A percentile compares a stretch with the other conserved stretches of the same genome.
These are phyloP conservation scores for Lactuca saligna DNA, from an alignment of 129 eudicot species.

Conservation along the genomic window DNA sequence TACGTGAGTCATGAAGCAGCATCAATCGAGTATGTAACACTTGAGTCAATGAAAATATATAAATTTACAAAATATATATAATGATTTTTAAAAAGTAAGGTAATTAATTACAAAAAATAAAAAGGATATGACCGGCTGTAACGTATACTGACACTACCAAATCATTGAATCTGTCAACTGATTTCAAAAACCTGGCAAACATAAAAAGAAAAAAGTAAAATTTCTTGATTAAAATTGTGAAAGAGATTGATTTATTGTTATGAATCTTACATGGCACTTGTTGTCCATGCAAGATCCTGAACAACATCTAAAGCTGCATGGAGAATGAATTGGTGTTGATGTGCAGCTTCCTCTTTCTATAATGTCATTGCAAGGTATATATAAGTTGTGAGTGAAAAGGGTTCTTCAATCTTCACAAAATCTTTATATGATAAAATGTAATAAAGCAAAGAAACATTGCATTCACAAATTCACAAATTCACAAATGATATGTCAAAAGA, in stretches of 20 bases:
- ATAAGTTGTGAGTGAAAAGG: background rate
- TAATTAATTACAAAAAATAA: background rate
- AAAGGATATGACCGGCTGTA: slow-evolving; percentile 99
- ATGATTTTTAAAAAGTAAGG: background rate
- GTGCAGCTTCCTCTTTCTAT: slow-evolving; percentile 96
- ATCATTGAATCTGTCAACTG: slow-evolving; percentile 92
- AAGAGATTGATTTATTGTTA: background rate
- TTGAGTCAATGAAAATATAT: slow-evolving; percentile 45
- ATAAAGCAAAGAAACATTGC: background rate
- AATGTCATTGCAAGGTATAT: slow-evolving; percentile 18
- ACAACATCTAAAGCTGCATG: slow-evolving; percentile 96
- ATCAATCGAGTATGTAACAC: slow-evolving; percentile 83
- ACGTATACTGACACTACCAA: slow-evolving; percentile 96
- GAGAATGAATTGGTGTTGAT: slow-evolving; percentile 89
- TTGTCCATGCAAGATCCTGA: slow-evolving; percentile 96
- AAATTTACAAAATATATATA: background rate
- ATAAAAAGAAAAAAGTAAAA: background rate
- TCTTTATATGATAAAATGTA: background rate
- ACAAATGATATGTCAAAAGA: background rate
- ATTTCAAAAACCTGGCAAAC: slow-evolving; percentile 74
- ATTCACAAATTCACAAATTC: background rate
- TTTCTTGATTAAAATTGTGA: background rate
- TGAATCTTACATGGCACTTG: slow-evolving; percentile 84
- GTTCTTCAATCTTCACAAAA: background rate
- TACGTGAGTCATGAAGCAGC: slow-evolving; percentile 98